A percentile compares a stretch with the other conserved stretches of the same genome.
Evolutionary conservation across 2,329 filamentous ascomycete species (phyloP).

Genomic region (Epichloe brachyelytri): DNA sequence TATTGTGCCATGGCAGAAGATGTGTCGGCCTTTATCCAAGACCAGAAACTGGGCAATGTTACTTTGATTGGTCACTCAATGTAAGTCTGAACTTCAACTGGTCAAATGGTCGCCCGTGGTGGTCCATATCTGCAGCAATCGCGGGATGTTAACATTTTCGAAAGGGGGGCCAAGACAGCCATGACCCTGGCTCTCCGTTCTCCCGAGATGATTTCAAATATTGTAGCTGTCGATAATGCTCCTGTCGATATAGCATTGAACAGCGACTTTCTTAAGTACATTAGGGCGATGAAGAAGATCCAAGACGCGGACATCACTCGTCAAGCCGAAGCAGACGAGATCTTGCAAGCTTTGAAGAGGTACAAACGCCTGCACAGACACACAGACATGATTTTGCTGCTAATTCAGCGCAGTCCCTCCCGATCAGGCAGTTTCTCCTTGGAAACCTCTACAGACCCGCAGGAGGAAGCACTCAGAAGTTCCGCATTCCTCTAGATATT

Average conservation of each 20-base stretch:
- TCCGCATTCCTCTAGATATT: conserved; percentile 65
- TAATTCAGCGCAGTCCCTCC: conserved; percentile 33
- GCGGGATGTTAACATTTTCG: not conserved
- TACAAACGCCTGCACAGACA: conserved; percentile 16
- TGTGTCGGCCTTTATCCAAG: conserved; percentile 61
- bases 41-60: conserved; percentile 55
- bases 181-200: conserved; percentile 72
- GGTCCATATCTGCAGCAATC: not conserved
- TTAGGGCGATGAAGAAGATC: conserved; percentile 73
- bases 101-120: not conserved
- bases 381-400: not conserved
- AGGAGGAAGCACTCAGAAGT: conserved; percentile 46
- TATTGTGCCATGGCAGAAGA: conserved; percentile 76
- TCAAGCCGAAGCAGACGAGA: conserved; percentile 67
- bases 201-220: conserved; percentile 51
- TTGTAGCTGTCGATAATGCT: conserved; percentile 85
- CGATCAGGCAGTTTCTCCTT: conserved; percentile 82
- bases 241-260: conserved; percentile 68
- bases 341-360: conserved; percentile 60
- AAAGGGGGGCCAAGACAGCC: conserved; percentile 83
- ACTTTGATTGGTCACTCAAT: conserved; percentile 91
- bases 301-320: conserved; percentile 54
- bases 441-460: conserved; percentile 59
- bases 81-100: conserved; percentile 30
- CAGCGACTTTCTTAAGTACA: conserved; percentile 65